Percentiles rank a stretch among this genome's conserved stretches.
These are phyloP conservation scores for Oxytropis ochrocephala DNA, from an alignment of 306 rosid species.

Conservation along the genomic window DNA sequence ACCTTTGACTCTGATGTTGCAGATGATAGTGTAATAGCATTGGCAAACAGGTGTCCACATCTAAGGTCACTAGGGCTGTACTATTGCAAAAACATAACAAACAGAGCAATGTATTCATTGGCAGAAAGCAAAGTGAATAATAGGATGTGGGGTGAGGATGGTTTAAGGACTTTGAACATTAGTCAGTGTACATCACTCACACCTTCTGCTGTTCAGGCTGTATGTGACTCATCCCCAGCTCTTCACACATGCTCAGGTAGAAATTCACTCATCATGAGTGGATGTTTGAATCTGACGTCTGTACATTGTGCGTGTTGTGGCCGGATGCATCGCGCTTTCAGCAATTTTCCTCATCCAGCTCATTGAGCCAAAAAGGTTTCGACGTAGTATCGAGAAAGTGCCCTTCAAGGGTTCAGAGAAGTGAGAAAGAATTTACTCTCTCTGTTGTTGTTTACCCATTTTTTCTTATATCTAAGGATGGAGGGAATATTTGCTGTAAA, in stretches of 20 bases:
- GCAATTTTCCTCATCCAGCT: slow-evolving; percentile 37
- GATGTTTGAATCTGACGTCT: slow-evolving; percentile 67
- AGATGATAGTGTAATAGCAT: slow-evolving; percentile 90
- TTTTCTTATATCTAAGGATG: too few species aligned
- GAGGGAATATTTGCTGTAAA: neutral
- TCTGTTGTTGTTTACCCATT: too few species aligned
- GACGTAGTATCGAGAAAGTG: neutral
- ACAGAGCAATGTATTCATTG: slow-evolving; percentile 87
- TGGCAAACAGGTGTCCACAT: slow-evolving; percentile 65
- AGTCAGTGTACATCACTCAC: slow-evolving; percentile 98
- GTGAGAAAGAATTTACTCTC: neutral
- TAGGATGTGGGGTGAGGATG: slow-evolving; percentile 69
- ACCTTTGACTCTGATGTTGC: slow-evolving; percentile 23
- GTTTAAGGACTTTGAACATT: slow-evolving; percentile 67
- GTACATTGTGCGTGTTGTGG: slow-evolving; percentile 84
- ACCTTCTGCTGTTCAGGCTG: slow-evolving; percentile 83
- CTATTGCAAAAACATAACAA: slow-evolving; percentile 92
- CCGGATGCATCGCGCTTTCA: slow-evolving; percentile 51
- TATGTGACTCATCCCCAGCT: slow-evolving; percentile 76
- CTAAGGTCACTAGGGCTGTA: slow-evolving; percentile 79
- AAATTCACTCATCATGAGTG: slow-evolving; percentile 87
- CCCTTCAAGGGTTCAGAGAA: slow-evolving; percentile 3
- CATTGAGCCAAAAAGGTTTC: slow-evolving; percentile 34
- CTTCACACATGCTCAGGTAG: slow-evolving; percentile 91
- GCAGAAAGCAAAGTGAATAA: slow-evolving; percentile 68